Evolutionary conservation across 2,329 filamentous ascomycete species (phyloP).

Genomic region (Alternaria sp.): DNA sequence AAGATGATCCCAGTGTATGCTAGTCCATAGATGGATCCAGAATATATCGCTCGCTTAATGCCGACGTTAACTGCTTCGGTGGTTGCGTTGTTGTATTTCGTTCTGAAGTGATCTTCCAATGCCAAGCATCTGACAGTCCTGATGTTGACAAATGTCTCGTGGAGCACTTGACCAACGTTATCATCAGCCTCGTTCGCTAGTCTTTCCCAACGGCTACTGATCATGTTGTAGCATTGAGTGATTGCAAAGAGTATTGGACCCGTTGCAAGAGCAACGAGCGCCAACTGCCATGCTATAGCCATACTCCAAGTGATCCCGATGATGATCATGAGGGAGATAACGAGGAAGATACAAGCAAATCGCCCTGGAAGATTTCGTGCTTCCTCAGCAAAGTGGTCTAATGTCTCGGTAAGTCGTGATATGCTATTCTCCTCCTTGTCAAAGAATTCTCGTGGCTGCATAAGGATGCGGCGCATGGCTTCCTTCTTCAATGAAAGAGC

Average conservation of each 20-base stretch:
- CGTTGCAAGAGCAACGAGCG: conserved; percentile 76
- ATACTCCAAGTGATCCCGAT: conserved; percentile 81
- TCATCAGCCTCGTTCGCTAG: conserved; percentile 71
- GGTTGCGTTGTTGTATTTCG: conserved; percentile 67
- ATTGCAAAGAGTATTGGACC: conserved; percentile 73
- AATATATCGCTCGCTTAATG: conserved; percentile 70
- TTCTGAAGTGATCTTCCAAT: conserved; percentile 74
- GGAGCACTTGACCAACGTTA: conserved; percentile 68
- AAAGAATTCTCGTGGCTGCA: conserved; percentile 83
- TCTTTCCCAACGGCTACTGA: conserved; percentile 77
- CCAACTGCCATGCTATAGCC: conserved; percentile 78
- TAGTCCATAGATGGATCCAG: conserved; percentile 79
- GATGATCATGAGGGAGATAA: conserved; percentile 71
- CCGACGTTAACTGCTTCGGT: conserved; percentile 67
- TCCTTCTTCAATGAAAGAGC: conserved; percentile 73
- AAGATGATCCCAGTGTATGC: conserved; percentile 77
- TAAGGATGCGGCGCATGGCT: conserved; percentile 74
- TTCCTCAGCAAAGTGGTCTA: conserved; percentile 86
- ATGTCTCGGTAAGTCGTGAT: conserved; percentile 70
- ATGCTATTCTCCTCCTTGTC: conserved; percentile 72
- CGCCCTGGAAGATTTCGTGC: conserved; percentile 83
- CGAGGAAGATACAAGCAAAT: conserved; percentile 76
- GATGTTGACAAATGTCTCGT: conserved; percentile 81
- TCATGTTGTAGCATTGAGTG: conserved; percentile 70
- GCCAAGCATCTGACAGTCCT: conserved; percentile 79